Percentiles rank a stretch among this genome's conserved stretches.
phyloP scores from a whole-genome alignment of 148 eudicot species.

The Camellia lanceoleosa region DNA sequence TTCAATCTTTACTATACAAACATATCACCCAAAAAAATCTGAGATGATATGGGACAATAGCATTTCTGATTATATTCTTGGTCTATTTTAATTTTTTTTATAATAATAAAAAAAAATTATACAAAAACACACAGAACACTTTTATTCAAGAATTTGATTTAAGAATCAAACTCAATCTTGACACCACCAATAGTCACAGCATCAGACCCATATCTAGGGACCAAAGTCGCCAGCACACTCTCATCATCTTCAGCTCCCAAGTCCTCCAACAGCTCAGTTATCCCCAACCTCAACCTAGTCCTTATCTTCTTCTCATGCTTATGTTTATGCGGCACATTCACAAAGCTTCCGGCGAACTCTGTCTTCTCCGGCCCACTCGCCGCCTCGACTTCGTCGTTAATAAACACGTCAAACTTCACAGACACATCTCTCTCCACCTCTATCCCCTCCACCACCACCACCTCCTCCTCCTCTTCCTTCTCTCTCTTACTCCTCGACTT shows the following conservation, averaged over 20 bases:
- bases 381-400: constrained; percentile 68
- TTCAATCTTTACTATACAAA: no score
- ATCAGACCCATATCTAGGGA: constrained; percentile 46
- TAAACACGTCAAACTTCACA: constrained; percentile 65
- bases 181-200: constrained; percentile 39
- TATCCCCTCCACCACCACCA: constrained; percentile 45
- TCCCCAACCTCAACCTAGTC: constrained; percentile 54
- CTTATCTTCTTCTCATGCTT: constrained; percentile 41
- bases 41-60: no score
- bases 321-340: constrained; percentile 71
- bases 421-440: constrained; percentile 39
- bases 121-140: no score
- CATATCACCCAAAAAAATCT: no score
- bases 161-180: constrained; percentile 54
- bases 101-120: no score
- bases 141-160: no score
- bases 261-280: constrained; percentile 64
- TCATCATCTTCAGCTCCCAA: constrained; percentile 84
- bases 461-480: constrained; percentile 55
- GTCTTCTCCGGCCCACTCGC: constrained; percentile 37
- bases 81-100: no score
- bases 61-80: no score
- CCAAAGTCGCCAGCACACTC: constrained; percentile 58
- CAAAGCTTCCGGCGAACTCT: constrained; percentile 86
- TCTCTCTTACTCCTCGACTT: constrained; percentile 59